phyloP scores from a whole-genome alignment of 2,329 filamentous ascomycete species.

The Torrubiella hemipterigena region DNA sequence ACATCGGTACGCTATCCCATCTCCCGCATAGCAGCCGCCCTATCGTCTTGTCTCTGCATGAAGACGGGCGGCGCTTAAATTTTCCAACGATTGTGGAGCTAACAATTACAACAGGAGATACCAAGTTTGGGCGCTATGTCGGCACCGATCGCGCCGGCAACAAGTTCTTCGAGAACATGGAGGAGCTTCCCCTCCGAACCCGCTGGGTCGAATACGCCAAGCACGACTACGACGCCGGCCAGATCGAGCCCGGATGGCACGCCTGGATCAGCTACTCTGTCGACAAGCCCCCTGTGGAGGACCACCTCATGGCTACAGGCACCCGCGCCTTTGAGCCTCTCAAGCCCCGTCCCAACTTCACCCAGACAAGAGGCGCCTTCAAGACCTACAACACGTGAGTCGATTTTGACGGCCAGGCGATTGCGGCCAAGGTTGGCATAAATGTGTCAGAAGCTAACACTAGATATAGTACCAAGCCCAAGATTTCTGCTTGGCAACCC shows the following conservation, averaged over 20 bases:
- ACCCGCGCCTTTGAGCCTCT: constrained; percentile 65
- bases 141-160: constrained; percentile 86
- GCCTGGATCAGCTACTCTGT: constrained; percentile 93
- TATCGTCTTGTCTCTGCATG: no score
- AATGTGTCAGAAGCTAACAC: constrained; percentile 10
- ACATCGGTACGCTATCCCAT: constrained; percentile 34
- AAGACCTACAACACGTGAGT: constrained; percentile 93
- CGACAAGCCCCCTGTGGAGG: constrained; percentile 71
- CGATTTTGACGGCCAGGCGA: not conserved
- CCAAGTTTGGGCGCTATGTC: constrained; percentile 81
- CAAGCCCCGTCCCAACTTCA: constrained; percentile 61
- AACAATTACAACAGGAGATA: constrained; percentile 57
- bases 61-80: not conserved
- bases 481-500: constrained; percentile 42
- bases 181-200: constrained; percentile 90
- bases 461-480: constrained; percentile 34
- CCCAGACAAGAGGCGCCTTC: constrained; percentile 66
- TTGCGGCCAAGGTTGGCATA: not conserved
- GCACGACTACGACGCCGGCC: constrained; percentile 67
- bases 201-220: constrained; percentile 97
- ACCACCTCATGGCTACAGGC: constrained; percentile 57
- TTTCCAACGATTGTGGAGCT: not conserved
- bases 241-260: constrained; percentile 96
- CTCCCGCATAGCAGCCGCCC: constrained; percentile 1
- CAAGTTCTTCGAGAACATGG: constrained; percentile 93